Base-by-base conservation (phyloP, 768 basidiomycete genomes). In the Macrolepiota dolichaula region DNA sequence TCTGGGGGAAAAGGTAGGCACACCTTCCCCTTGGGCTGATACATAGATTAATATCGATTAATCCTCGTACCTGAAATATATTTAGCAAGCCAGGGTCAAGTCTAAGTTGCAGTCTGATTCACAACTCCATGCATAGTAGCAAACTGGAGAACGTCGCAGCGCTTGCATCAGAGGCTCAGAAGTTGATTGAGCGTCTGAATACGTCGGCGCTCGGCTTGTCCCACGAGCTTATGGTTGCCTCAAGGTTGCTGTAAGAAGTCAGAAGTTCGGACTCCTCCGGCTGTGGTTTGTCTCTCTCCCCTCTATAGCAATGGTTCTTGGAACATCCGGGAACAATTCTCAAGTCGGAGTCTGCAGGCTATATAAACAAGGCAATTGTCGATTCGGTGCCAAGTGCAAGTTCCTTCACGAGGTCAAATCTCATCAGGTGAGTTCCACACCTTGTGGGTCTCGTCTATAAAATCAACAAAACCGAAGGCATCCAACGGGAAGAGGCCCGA, bases 261-360 rank as follows among this genome's bases (percentile, higher is more conserved):
- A 27, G 47, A 12, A 11, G 3, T 22, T 49, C 47, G 47, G 47
- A 49, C 22, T 49, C 22, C 47, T 4, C 47, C 47, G 47, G 25
- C 19, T 49, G 13, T 19, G 24, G 12, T 38, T 17, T 27, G n/a
- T n/a, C 17, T 25, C 24, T 54, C 24, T 22, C 37, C 19, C 36
- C 52, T 44, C 54, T 44, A 40, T 66, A 15, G 62, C 63, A 49
- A 70, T 68, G 57, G 57, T 38, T 50, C 57, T 22, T 19, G 46
- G 35, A 27, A 57, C 46, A 11, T 51, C 47, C 11, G 6, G 37
- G 57, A 57, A 57, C 35, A 36, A 27, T 1, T 1, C 35, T 1
- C 46, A 24, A 50, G 29, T 32, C 29, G 4, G 38, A 50, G 36
- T 17, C 22, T 57, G 57, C 19, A 49, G 22, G 46, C 35, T 36